Conservation (phyloP, 1,284 basidiomycete genomes). For the Apiotrichum siamense region DNA sequence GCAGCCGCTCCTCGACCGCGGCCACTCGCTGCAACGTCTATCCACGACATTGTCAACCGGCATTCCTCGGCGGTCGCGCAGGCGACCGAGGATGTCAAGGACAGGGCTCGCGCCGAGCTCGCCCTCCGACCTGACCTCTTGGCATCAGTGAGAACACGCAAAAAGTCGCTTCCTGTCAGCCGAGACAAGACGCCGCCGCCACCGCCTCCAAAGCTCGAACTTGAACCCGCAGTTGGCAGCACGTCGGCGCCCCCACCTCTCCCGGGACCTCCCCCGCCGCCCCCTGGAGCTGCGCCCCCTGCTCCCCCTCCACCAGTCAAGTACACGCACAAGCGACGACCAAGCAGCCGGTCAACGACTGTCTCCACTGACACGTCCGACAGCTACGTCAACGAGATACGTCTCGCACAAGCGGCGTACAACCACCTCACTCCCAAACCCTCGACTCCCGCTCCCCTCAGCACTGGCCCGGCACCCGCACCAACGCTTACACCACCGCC, state of each 20-base stretch:
- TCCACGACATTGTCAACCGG: slow-evolving; percentile 48
- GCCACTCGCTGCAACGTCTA: slow-evolving; percentile 20
- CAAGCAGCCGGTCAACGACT: slow-evolving; percentile 2
- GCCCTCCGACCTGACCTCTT: slow-evolving; percentile 2
- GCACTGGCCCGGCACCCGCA: not conserved
- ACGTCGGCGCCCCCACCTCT: not conserved
- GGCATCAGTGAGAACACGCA: not conserved
- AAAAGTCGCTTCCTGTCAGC: not conserved
- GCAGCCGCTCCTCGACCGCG: not conserved
- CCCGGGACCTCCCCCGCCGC: not conserved
- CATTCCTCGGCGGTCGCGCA: slow-evolving; percentile 36
- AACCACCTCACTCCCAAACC: slow-evolving; percentile 8
- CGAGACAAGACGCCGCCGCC: not conserved
- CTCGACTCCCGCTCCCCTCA: not conserved
- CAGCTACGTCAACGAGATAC: slow-evolving; percentile 15
- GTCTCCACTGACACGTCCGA: slow-evolving; percentile 9
- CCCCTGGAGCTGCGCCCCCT: not conserved
- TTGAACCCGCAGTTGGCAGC: not conserved
- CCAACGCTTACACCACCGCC: slow-evolving; percentile 1
- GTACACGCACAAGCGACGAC: slow-evolving; percentile 7
- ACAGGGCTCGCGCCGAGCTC: slow-evolving; percentile 20
- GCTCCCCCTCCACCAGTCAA: not conserved
- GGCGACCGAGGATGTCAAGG: slow-evolving; percentile 22
- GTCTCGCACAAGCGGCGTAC: slow-evolving; percentile 15
- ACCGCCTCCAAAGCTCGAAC: not conserved